These are phyloP conservation scores for Arxiozyma telluris DNA, from an alignment of 1,139 yeast species.

Conservation along the genomic window DNA sequence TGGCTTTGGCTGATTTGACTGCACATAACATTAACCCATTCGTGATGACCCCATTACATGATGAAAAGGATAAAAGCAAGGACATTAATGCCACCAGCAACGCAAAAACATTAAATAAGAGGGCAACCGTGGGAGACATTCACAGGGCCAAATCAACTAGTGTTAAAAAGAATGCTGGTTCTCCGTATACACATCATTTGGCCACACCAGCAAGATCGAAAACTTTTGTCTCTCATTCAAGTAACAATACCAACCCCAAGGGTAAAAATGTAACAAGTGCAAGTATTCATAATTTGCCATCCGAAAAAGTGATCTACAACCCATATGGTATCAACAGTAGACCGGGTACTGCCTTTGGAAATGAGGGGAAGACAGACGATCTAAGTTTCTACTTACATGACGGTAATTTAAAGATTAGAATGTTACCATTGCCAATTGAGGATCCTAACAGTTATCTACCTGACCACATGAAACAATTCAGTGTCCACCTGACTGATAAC, in stretches of 20 bases:
- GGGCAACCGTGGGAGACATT: not conserved
- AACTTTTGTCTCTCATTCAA: slow-evolving; percentile 8
- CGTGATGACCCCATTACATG: slow-evolving; percentile 6
- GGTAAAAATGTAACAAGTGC: not conserved
- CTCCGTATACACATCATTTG: slow-evolving; percentile 9
- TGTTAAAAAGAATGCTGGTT: slow-evolving; percentile 1
- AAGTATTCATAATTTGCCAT: not conserved
- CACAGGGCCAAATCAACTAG: slow-evolving; percentile 5
- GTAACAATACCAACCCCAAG: no score
- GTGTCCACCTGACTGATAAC: slow-evolving; percentile 48
- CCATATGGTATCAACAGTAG: slow-evolving; percentile 28
- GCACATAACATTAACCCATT: slow-evolving; percentile 28
- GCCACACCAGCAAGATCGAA: slow-evolving; percentile 9
- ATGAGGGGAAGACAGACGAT: slow-evolving; percentile 10
- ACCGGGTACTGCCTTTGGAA: slow-evolving; percentile 13
- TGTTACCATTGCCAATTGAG: slow-evolving; percentile 55
- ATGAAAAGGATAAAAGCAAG: not conserved
- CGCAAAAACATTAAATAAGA: not conserved
- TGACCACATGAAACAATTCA: slow-evolving; percentile 42
- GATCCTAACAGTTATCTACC: slow-evolving; percentile 64
- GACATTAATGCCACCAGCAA: not conserved
- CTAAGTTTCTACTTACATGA: slow-evolving; percentile 27
- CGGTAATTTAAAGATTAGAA: slow-evolving; percentile 36
- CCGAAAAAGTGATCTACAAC: slow-evolving; percentile 24
- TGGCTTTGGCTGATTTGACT: slow-evolving; percentile 17